These are phyloP conservation scores for Russula abietina DNA, from an alignment of 768 basidiomycete genomes.

Conservation along the genomic window DNA sequence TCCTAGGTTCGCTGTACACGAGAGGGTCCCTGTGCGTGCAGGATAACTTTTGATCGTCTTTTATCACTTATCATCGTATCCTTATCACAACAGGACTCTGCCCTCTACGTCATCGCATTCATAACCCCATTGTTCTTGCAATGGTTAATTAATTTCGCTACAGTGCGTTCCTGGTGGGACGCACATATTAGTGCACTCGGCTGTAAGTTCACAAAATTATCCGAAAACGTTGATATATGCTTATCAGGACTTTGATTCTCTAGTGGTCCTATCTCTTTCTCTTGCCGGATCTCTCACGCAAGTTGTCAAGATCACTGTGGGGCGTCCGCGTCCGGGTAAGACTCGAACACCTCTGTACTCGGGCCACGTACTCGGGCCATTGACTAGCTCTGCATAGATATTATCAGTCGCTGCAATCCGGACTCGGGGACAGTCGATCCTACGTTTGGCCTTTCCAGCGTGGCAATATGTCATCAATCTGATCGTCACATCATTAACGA, in stretches of 20 bases:
- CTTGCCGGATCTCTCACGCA: constrained; percentile 81
- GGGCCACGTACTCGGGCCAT: not conserved
- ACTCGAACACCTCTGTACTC: not conserved
- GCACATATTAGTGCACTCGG: constrained; percentile 62
- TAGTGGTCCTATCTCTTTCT: constrained; percentile 67
- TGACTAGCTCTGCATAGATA: constrained; percentile 36
- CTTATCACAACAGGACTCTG: constrained; percentile 23
- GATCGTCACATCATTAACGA: constrained; percentile 55
- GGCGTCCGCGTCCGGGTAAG: constrained; percentile 79
- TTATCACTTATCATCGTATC: not conserved
- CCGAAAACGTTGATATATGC: not conserved
- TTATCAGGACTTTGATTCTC: not conserved
- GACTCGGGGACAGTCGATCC: constrained; percentile 56
- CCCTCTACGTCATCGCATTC: constrained; percentile 37
- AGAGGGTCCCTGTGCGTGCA: constrained; percentile 64
- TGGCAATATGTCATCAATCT: constrained; percentile 73
- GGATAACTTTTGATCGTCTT: not conserved
- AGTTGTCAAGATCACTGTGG: constrained; percentile 79
- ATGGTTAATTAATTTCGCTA: constrained; percentile 59
- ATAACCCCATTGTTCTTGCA: constrained; percentile 68
- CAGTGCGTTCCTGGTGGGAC: constrained; percentile 86
- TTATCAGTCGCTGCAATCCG: constrained; percentile 70
- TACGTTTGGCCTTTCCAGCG: constrained; percentile 65
- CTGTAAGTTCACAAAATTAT: constrained; percentile 30
- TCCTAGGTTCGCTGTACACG: constrained; percentile 59